Evolutionary conservation across 148 eudicot genomes (phyloP).

Genomic region (Chenopodium suecicum): DNA sequence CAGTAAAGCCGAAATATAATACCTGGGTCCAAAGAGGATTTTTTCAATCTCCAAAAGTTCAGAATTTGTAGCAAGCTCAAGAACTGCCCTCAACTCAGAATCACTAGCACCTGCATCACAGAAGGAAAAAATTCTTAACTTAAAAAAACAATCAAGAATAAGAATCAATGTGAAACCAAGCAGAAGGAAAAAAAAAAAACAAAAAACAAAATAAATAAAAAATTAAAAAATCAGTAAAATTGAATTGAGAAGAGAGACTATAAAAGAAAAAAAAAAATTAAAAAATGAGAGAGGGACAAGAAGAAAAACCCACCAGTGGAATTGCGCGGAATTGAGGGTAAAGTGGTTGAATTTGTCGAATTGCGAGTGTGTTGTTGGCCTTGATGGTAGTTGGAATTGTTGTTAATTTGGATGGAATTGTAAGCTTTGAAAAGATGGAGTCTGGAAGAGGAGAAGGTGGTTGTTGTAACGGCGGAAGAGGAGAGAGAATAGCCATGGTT

Average conservation of each 20-base stretch:
- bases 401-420: constrained; percentile 13
- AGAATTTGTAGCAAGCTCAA: constrained; percentile 74
- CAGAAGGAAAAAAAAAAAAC: too few species aligned
- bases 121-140: not conserved
- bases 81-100: constrained; percentile 72
- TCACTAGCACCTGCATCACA: constrained; percentile 36
- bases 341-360: not conserved
- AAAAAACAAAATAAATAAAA: not conserved
- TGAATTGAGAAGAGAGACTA: not conserved
- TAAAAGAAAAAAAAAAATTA: not conserved
- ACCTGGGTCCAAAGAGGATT: constrained; percentile 91
- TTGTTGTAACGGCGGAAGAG: not conserved
- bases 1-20: not conserved
- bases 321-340: not conserved
- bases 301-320: constrained; percentile 11
- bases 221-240: not conserved
- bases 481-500: not conserved
- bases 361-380: not conserved
- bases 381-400: not conserved
- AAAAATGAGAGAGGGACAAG: not conserved
- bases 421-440: constrained; percentile 10
- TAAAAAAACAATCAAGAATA: too few species aligned
- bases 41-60: constrained; percentile 74
- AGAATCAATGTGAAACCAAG: too few species aligned
- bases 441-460: constrained; percentile 4